Base-by-base conservation (phyloP, 208 protist genomes). In the Trypanosoma melophagium region DNA sequence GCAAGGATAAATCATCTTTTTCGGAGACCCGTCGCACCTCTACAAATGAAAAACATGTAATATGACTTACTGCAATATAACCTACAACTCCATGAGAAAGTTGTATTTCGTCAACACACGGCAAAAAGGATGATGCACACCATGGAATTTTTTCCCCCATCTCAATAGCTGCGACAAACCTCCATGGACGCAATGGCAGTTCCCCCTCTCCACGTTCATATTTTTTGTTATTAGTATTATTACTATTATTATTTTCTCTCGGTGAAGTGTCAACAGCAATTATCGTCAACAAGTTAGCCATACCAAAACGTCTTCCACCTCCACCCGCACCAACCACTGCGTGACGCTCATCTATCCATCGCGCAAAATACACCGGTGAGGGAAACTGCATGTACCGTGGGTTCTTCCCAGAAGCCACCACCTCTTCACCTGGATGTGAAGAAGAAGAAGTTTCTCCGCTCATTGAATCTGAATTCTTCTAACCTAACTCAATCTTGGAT, bases 281-380 rank as follows among this genome's bases (percentile, higher is more conserved):
- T 60, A 96, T 62, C 19, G 82, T 61, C 2, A 93, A 69, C 12
- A 92, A 58, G 55, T 96, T 96, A 2, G 76, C 80, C 90, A 96
- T 96, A 47, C 90, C 90, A 65, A 94, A 96, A 13, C 84, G 82
- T 17, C 71, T 70, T 2, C 90, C 87, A 7, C 90, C 90, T 0
- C 87, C 90, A 17, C 90, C 90, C 3, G 87, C 90, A 2, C 80
- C 87, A 57, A 96, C 66, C 16, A 96, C 66, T 8, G 89, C 82
- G 60, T 94, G 79, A 31, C 77, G 73, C 0, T 80, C 76, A 54
- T 81, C 70, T 16, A 92, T 69, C 73, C 83, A 92, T 54, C 81
- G 69, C 40, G 76, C 79, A 19, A 86, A 79, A 77, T 92, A 96
- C 31, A 94, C 79, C 9, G 89, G 89, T 13, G 86, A 94, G 7